A percentile compares a stretch with the other conserved stretches of the same genome.
Conservation (phyloP, 495 filamentous ascomycete genomes). For the Neurospora sp. region DNA sequence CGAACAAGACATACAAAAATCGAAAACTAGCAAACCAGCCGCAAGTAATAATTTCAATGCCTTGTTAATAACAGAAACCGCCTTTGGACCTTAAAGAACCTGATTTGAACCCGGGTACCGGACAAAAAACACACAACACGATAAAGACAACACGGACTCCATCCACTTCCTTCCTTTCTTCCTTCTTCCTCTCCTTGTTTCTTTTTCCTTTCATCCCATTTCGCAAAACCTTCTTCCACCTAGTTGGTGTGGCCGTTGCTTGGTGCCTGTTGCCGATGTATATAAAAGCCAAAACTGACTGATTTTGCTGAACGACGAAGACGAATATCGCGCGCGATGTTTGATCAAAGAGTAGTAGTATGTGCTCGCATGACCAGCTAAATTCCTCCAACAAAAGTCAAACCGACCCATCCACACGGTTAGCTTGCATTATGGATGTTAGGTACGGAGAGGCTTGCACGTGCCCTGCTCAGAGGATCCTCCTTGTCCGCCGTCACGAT, state of each 20-base stretch:
- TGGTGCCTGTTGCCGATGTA: neutral
- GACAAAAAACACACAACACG: neutral
- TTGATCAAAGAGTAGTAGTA: neutral
- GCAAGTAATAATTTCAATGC: neutral
- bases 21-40: slow-evolving; percentile 1
- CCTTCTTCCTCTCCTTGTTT: neutral
- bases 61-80: neutral
- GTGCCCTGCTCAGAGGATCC: slow-evolving; percentile 65
- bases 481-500: slow-evolving; percentile 50
- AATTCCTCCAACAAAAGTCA: slow-evolving; percentile 35
- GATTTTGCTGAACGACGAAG: neutral
- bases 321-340: neutral
- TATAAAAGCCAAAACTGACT: neutral
- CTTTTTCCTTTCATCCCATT: neutral
- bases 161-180: neutral
- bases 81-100: neutral
- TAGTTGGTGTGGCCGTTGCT: neutral
- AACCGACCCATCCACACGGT: slow-evolving; percentile 12
- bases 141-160: neutral
- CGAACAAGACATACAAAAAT: slow-evolving; percentile 1
- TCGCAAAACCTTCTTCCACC: neutral
- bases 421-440: slow-evolving; percentile 22
- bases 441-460: slow-evolving; percentile 38
- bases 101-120: neutral
- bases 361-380: slow-evolving; percentile 26